Evolutionary conservation across 345 rosid genomes (phyloP), one percentile per base, ranked within the genome.

Genomic region (Eucalyptus cladocalyx): DNA sequence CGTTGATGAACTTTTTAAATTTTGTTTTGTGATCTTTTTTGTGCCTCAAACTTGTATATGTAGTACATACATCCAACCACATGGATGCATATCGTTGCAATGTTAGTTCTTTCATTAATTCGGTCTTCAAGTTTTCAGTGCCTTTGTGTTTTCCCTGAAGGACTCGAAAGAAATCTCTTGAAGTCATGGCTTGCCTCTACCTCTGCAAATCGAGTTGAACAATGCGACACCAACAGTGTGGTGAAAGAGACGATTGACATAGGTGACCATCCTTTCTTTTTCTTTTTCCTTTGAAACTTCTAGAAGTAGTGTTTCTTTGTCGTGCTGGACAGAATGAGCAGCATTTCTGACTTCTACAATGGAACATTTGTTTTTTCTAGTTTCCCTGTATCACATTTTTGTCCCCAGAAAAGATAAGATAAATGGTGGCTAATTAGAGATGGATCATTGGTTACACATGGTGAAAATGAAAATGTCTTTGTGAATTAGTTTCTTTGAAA

Each of bases 151-250:
- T 19, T 65, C 88, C 87, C 85, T 95, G 87, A 89, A 94, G 96
- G 91, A 76, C 87, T 80, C 86, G 94, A 92, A 91, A 93, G 94
- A 87, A 93, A 90, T 87, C 88, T 90, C 89, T 91, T 96, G 92
- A 93, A 92, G 92, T 95, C 97, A 88, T 96, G 99, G 98, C 97
- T 97, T 65, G 69, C 88, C 87, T 94, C 97, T 91, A 91, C 93
- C 81, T 90, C 95, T 62, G 92, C 93, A 91, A 91, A 89, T 58
- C 83, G 16, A 76, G 91, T 91, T 86, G 93, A 90, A 89, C 91
- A n/a, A 56, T 53, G 88, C 45, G 76, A 87, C 80, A 43, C 90
- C 87, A 92, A 67, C 81, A 58, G 85, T 69, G 60, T 90, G 54
- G 89, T 90, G 86, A 88, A 89, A 88, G 93, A 91, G 37, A 88